Evolutionary conservation across 2,329 filamentous ascomycete species (phyloP), one percentile per base, ranked within the genome.

Genomic region (Penicillium occitanis): DNA sequence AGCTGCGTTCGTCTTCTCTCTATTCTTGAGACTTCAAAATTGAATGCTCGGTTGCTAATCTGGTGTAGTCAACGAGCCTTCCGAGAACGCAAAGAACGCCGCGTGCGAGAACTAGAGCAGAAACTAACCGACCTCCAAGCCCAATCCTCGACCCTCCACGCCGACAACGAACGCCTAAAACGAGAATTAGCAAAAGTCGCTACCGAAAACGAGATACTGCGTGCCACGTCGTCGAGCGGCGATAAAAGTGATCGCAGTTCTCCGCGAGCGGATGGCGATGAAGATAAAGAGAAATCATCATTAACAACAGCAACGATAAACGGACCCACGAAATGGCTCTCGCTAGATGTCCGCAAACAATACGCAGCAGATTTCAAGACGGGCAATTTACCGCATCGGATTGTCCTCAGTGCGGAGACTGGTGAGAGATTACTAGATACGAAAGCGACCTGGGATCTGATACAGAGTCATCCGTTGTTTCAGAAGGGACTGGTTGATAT

Each of bases 201-300:
- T 68, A 97, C 92, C 8, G 93, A 98, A 76, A 97, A 97, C 76
- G 91, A 97, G 79, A 93, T 97, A 63, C 83, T 98, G 42, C 90
- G 92, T 57, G 92, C 92, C 5, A 96, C 92, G 14, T 57, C 53
- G 53, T 37, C 53, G 11, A 37, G 37, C 42, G 40, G 51, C 14
- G 40, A n/a, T 8, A 30, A 35, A 28, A 17, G 17, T 28, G 8
- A 53, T 17, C 22, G 19, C 42, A 17, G 7, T 13, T 51, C 28
- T 10, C 53, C 44, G 4, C 3, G 2, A 14, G 40, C 11, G 25
- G 48, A 51, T 17, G 46, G 55, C n/a, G 28, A 60, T 17, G 33
- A 61, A n/a, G 46, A 55, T 10, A 69, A 67, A 37, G 67, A 71
- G 5, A 73, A 57, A 22, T 5, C 19, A 37, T 13, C 51, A 19